Percentiles rank a stretch among this genome's conserved stretches.
Conservation (phyloP, 768 basidiomycete species). For the Naganishia onofrii region DNA sequence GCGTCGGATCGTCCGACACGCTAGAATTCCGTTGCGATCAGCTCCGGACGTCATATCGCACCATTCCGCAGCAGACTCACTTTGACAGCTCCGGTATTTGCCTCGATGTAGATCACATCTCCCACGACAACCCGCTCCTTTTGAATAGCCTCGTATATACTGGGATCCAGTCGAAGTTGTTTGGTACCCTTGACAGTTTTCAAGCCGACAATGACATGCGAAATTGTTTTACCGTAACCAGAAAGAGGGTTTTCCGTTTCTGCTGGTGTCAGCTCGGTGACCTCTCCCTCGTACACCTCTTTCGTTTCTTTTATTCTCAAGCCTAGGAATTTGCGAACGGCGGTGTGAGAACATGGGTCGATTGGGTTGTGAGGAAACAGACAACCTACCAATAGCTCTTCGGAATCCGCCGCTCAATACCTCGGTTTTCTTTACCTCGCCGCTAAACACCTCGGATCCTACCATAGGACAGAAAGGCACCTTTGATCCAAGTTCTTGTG, state of each 20-base stretch:
- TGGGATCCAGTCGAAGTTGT: conserved; percentile 87
- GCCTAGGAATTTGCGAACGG: conserved; percentile 57
- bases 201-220: conserved; percentile 93
- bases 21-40: conserved; percentile 54
- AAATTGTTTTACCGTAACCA: conserved; percentile 96
- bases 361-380: neutral
- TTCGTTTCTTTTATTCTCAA: conserved; percentile 98
- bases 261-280: conserved; percentile 91
- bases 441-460: conserved; percentile 91
- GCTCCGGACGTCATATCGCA: neutral
- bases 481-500: conserved; percentile 88
- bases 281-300: conserved; percentile 97
- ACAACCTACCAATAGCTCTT: conserved; percentile 80
- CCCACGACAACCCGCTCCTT: conserved; percentile 96
- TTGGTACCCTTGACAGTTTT: conserved; percentile 94
- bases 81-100: conserved; percentile 89
- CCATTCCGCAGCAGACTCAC: conserved; percentile 55
- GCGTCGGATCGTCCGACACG: conserved; percentile 95
- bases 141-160: conserved; percentile 92
- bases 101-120: conserved; percentile 94
- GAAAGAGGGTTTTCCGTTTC: conserved; percentile 96
- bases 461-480: conserved; percentile 99
- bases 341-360: neutral
- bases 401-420: conserved; percentile 92
- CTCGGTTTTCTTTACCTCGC: conserved; percentile 98